Evolutionary conservation across 2,329 filamentous ascomycete genomes (phyloP).

Genomic region (Talaromyces verruculosus): DNA sequence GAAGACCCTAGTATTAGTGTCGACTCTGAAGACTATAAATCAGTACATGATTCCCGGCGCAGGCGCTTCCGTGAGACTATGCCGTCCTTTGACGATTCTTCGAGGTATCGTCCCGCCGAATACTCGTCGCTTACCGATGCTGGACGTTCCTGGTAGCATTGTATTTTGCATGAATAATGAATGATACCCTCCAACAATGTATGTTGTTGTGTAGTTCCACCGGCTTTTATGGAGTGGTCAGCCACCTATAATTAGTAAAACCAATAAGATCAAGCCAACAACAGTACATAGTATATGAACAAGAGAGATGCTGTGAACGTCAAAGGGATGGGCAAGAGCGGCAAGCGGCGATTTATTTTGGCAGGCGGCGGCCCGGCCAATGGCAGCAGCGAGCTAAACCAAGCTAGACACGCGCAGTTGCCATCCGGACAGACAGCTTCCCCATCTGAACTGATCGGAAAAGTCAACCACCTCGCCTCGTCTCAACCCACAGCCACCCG

Average conservation of each 20-base stretch:
- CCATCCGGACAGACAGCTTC: constrained; percentile 10
- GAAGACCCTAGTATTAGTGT: constrained; percentile 24
- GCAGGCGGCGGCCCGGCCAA: neutral
- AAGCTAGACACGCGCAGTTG: constrained; percentile 10
- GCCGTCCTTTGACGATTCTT: neutral
- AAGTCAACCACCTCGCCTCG: constrained; percentile 4
- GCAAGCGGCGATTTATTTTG: neutral
- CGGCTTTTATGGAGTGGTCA: neutral
- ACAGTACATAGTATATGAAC: neutral
- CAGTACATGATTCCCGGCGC: constrained; percentile 10
- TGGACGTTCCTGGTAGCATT: constrained; percentile 7
- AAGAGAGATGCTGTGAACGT: neutral
- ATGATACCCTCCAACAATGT: constrained; percentile 4
- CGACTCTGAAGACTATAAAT: neutral
- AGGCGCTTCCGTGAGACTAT: neutral
- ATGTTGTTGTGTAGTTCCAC: neutral
- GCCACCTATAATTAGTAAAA: neutral
- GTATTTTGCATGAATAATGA: neutral
- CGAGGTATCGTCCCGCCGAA: constrained; percentile 1
- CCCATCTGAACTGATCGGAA: constrained; percentile 10
- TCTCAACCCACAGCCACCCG: neutral
- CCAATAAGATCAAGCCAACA: neutral
- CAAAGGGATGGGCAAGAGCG: neutral
- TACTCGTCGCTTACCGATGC: constrained; percentile 11
- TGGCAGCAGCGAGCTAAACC: neutral